Evolutionary conservation across 2,329 filamentous ascomycete genomes (phyloP), one percentile per base, ranked within the genome.

Genomic region (Botrytis byssoidea): DNA sequence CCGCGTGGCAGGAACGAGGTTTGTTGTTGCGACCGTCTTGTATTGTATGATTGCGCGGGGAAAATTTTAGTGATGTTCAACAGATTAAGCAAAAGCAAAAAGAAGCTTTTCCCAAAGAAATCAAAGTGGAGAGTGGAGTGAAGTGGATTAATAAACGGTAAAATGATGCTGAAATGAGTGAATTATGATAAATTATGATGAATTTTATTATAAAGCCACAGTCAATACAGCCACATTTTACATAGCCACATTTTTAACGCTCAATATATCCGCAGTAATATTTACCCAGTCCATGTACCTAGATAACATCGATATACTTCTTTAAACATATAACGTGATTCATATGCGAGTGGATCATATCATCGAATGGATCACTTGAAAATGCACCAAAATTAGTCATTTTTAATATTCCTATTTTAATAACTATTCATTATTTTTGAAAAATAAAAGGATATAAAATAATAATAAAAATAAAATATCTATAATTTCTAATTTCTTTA

Each of bases 1-100:
- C 61, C 61, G 61, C 70, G 70, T 72, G 70, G 70, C 48, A 72
- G 70, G 70, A 72, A 72, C 48, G 70, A 71, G 70, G 70, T 55
- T 46, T 48, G 44, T 51, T 68, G 46, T 68, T 64, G 61, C 59
- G 25, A 61, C n/a, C 16, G 44, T 51, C 25, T 35, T 46, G 32
- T n/a, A n/a, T 51, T n/a, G 48, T 14, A 14, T 51, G 5, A 46
- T 63, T 51, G 60, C 70, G 70, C 70, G 70, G 70, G 60, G 70
- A 65, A 57, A 57, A 42, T 40, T 65, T 65, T 65, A 32, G 35
- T 55, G 51, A 57, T 57, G 70, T 42, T 65, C 70, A 71, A 57
- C 35, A 14, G 35, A 55, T 51, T 25, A 65, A 65, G 48, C 48
- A 51, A 22, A 37, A 42, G 22, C 22, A 71, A 22, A 32, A 71